phyloP scores from a whole-genome alignment of 148 eudicot species.

The Silene uniflora region DNA sequence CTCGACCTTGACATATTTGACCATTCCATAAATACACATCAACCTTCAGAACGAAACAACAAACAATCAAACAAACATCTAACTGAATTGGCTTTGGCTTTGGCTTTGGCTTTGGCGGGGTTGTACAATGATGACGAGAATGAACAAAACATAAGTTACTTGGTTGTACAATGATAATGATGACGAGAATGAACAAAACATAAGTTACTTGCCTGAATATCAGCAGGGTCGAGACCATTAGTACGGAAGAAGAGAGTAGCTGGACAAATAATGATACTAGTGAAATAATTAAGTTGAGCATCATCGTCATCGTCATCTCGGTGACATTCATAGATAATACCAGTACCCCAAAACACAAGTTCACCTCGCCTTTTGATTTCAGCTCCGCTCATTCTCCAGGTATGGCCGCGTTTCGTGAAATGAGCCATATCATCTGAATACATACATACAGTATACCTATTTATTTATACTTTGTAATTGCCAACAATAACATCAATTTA shows the following conservation, averaged over 20 bases:
- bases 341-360: background rate
- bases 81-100: background rate
- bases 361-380: background rate
- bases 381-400: background rate
- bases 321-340: background rate
- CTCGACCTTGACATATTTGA: background rate
- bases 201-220: background rate
- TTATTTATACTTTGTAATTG: no score
- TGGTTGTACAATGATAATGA: background rate
- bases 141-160: background rate
- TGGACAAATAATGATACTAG: background rate
- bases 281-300: background rate
- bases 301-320: background rate
- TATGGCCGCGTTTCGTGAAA: background rate
- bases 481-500: no score
- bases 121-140: no score
- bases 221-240: background rate
- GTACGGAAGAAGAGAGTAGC: background rate
- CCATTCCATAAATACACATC: constrained; percentile 1
- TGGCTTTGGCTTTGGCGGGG: no score
- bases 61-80: background rate
- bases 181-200: background rate
- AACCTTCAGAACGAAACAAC: constrained; percentile 5
- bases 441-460: background rate
- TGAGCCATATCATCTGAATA: background rate